Evolutionary conservation across 2,329 filamentous ascomycete species (phyloP).

Genomic region (Botrytis porri): DNA sequence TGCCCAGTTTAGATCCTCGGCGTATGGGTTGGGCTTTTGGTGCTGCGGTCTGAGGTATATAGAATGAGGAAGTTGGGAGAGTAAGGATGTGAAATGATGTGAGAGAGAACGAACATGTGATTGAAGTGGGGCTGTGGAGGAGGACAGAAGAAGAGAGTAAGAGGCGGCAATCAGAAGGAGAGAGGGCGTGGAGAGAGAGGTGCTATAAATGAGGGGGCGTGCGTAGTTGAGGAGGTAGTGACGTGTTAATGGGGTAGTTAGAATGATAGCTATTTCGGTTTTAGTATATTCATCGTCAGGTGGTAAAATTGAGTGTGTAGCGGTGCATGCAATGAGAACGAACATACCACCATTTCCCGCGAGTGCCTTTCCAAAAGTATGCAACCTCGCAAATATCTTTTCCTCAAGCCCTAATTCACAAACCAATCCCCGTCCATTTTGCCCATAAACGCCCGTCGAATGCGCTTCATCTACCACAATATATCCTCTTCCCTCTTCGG

Average conservation of each 20-base stretch:
- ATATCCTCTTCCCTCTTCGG: constrained; percentile 42
- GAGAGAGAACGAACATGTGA: neutral
- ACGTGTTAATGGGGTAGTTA: constrained; percentile 26
- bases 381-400: constrained; percentile 48
- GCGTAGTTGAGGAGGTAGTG: constrained; percentile 34
- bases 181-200: constrained; percentile 42
- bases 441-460: constrained; percentile 49
- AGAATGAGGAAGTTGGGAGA: constrained; percentile 41
- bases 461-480: constrained; percentile 58
- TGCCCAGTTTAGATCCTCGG: constrained; percentile 39
- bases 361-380: constrained; percentile 54
- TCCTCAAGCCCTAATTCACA: constrained; percentile 49
- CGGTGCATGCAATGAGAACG: constrained; percentile 20
- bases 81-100: constrained; percentile 36
- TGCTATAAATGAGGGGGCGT: constrained; percentile 44
- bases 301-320: neutral
- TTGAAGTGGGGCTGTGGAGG: constrained; percentile 42
- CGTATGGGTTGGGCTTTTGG: constrained; percentile 40
- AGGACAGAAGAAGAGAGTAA: constrained; percentile 50
- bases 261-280: constrained; percentile 39
- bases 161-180: constrained; percentile 42
- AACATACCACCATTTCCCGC: constrained; percentile 40
- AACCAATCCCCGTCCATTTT: constrained; percentile 48
- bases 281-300: constrained; percentile 25
- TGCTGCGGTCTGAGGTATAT: constrained; percentile 29